Conservation (phyloP, 1,139 yeast genomes). For the Debaryomyces robertsiae region DNA sequence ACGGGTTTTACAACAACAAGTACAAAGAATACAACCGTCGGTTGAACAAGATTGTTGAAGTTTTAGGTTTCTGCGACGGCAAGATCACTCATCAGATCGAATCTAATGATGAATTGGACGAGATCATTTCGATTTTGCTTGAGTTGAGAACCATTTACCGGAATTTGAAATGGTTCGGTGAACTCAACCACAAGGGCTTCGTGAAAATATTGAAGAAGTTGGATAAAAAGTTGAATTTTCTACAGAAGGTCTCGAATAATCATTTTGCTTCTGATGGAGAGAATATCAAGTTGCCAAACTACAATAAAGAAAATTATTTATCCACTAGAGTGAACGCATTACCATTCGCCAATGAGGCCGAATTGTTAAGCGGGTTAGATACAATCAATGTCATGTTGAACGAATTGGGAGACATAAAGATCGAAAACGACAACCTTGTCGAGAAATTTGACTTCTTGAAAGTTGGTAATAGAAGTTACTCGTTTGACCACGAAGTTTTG, state of each 20-base stretch:
- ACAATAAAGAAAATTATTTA: constrained; percentile 67
- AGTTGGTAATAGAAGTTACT: constrained; percentile 19
- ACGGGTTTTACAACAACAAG: constrained; percentile 73
- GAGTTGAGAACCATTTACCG: constrained; percentile 80
- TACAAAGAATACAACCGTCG: constrained; percentile 74
- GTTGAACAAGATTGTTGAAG: constrained; percentile 48
- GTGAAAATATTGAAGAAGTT: constrained; percentile 86
- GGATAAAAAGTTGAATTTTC: constrained; percentile 68
- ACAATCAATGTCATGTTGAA: constrained; percentile 57
- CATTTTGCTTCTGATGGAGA: constrained; percentile 14
- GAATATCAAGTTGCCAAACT: constrained; percentile 47
- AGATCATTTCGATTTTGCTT: constrained; percentile 70
- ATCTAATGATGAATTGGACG: constrained; percentile 70
- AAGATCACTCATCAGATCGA: constrained; percentile 36
- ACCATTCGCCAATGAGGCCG: constrained; percentile 74
- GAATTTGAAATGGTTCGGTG: constrained; percentile 91
- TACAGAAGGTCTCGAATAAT: constrained; percentile 22
- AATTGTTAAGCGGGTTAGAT: constrained; percentile 55
- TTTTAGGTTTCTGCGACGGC: constrained; percentile 33
- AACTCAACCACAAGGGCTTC: constrained; percentile 87
- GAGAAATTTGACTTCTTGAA: constrained; percentile 16
- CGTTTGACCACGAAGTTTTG: constrained; percentile 35
- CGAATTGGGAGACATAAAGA: constrained; percentile 23
- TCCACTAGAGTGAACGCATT: constrained; percentile 71
- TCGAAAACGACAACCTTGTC: constrained; percentile 5